A percentile compares a stretch with the other conserved stretches of the same genome.
phyloP scores from a whole-genome alignment of 805 yeast species.

The Ogataea trehalophila region DNA sequence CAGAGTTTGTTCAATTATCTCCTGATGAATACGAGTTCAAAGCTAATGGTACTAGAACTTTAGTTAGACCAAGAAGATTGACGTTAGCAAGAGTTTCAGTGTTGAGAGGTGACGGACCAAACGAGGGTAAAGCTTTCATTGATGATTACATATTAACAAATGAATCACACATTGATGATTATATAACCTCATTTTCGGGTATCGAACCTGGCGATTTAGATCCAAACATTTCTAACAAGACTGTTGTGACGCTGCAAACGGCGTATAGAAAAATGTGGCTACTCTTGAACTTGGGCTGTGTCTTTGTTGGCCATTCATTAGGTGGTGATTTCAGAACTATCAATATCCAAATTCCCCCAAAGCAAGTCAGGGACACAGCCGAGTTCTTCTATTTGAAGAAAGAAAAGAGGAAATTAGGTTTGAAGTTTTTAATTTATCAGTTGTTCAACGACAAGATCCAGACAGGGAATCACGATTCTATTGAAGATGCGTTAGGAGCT shows the following conservation, averaged over 20 bases:
- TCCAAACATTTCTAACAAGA: constrained; percentile 55
- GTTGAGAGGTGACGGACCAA: constrained; percentile 64
- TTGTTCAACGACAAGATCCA: constrained; percentile 75
- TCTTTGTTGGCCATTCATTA: constrained; percentile 93
- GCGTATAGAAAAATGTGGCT: constrained; percentile 91
- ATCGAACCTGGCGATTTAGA: constrained; percentile 88
- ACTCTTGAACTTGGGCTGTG: constrained; percentile 79
- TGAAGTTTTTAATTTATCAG: constrained; percentile 81
- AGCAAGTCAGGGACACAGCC: constrained; percentile 87
- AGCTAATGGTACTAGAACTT: constrained; percentile 61
- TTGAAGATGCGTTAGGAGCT: constrained; percentile 93
- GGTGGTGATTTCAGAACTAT: constrained; percentile 89
- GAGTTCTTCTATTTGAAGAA: constrained; percentile 71
- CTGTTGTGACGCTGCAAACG: constrained; percentile 73
- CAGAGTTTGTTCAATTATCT: constrained; percentile 84
- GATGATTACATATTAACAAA: constrained; percentile 86
- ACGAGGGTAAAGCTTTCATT: constrained; percentile 73
- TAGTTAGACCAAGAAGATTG: constrained; percentile 69
- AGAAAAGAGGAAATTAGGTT: constrained; percentile 70
- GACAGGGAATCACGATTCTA: constrained; percentile 92
- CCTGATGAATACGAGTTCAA: constrained; percentile 77
- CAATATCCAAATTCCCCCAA: constrained; percentile 79
- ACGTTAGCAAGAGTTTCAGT: constrained; percentile 90
- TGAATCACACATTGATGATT: constrained; percentile 64
- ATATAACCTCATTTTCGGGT: constrained; percentile 89